Conservation (phyloP, 768 basidiomycete species). For the Nidularia pulvinata region DNA sequence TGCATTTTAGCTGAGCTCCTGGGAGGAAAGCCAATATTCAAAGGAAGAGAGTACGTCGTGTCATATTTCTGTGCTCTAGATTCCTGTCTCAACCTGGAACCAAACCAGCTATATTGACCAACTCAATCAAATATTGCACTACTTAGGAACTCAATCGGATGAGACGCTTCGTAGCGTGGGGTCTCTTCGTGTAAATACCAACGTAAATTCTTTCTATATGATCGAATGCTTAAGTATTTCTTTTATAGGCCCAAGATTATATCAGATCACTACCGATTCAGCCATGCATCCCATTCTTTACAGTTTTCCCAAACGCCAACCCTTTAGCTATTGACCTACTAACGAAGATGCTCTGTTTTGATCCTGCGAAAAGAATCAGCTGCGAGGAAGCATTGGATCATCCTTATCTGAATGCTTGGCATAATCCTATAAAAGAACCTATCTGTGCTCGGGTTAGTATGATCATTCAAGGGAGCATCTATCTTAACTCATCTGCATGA, state of each 20-base stretch:
- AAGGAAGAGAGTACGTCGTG: constrained; percentile 96
- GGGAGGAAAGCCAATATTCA: constrained; percentile 96
- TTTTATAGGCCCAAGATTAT: constrained; percentile 99
- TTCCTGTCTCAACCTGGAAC: background rate
- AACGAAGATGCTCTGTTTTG: constrained; percentile 90
- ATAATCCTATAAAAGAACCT: constrained; percentile 95
- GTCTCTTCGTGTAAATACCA: constrained; percentile 77
- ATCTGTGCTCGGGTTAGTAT: constrained; percentile 68
- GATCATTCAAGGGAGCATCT: background rate
- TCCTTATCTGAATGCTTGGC: constrained; percentile 96
- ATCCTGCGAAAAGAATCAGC: constrained; percentile 94
- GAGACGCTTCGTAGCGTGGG: constrained; percentile 96
- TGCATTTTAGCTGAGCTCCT: constrained; percentile 94
- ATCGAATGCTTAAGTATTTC: too few relatives aligned
- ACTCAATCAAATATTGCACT: constrained; percentile 96
- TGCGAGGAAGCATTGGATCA: constrained; percentile 96
- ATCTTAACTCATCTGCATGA: background rate
- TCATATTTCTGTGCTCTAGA: constrained; percentile 7
- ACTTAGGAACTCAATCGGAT: constrained; percentile 97
- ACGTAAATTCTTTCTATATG: background rate
- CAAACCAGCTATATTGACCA: constrained; percentile 90
- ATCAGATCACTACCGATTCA: constrained; percentile 98
- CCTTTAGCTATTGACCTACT: constrained; percentile 93
- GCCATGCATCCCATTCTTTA: constrained; percentile 89
- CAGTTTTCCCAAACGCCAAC: constrained; percentile 93